Evolutionary conservation across 2,329 filamentous ascomycete species (phyloP).

Genomic region (Pestalotiopsis sp.): DNA sequence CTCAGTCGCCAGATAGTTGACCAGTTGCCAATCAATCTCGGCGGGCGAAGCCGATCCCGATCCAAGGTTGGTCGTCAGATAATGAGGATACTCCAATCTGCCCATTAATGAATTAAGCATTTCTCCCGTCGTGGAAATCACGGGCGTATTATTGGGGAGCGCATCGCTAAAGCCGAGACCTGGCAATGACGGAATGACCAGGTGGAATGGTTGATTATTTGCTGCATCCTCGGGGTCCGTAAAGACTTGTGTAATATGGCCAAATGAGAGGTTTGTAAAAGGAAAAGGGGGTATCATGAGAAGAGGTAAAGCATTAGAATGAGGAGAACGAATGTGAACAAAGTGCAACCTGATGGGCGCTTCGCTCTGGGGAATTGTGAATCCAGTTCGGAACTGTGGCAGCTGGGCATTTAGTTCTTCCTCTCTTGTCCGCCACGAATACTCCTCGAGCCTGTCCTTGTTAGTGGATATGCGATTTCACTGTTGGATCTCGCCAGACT

Average conservation of each 20-base stretch:
- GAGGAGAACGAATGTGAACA: slow-evolving; percentile 59
- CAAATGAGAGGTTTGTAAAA: slow-evolving; percentile 62
- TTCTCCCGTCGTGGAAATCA: slow-evolving; percentile 54
- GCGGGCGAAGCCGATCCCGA: slow-evolving; percentile 47
- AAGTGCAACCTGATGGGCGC: slow-evolving; percentile 62
- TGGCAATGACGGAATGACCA: slow-evolving; percentile 68
- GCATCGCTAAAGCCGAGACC: slow-evolving; percentile 70
- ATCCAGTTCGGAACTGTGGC: slow-evolving; percentile 65
- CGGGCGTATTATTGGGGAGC: slow-evolving; percentile 49
- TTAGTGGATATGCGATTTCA: not conserved
- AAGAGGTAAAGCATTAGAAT: slow-evolving; percentile 60
- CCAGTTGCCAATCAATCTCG: slow-evolving; percentile 54
- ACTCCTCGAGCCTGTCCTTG: slow-evolving; percentile 62
- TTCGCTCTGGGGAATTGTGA: slow-evolving; percentile 44
- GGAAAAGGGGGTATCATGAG: slow-evolving; percentile 69
- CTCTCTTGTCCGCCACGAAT: slow-evolving; percentile 66
- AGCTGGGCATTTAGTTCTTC: slow-evolving; percentile 56
- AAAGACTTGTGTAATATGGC: slow-evolving; percentile 56
- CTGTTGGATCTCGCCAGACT: slow-evolving; percentile 22
- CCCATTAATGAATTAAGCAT: slow-evolving; percentile 63
- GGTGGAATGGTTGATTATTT: slow-evolving; percentile 58
- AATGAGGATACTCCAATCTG: slow-evolving; percentile 59
- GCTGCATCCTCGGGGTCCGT: slow-evolving; percentile 52
- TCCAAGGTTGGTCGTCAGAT: slow-evolving; percentile 58
- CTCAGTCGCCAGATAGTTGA: slow-evolving; percentile 48